Base-by-base conservation (phyloP, 2,329 filamentous ascomycete species). In the Chalaropsis thielavioides region DNA sequence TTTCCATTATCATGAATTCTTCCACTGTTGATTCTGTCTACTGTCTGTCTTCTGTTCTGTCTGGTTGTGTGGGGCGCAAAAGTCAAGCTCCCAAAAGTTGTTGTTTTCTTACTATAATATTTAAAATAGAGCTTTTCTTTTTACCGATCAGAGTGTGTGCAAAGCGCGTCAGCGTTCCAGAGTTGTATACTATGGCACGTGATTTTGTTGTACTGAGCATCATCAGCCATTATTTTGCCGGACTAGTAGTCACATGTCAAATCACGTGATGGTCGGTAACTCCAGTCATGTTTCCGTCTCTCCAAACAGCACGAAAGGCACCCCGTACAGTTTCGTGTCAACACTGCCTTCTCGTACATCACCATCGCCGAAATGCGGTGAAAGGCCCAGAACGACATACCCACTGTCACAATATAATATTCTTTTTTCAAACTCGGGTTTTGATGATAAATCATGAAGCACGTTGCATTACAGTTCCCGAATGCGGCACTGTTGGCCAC, bases 371-470 rank as follows among this genome's bases (percentile, higher is more conserved):
- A n/a, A n/a, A n/a, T n/a, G n/a, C n/a, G n/a, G n/a, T n/a, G n/a
- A n/a, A n/a, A n/a, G n/a, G n/a, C n/a, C n/a, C n/a, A n/a, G n/a
- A n/a, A n/a, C n/a, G n/a, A n/a, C n/a, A n/a, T n/a, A n/a, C n/a
- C n/a, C n/a, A n/a, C n/a, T n/a, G n/a, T n/a, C n/a, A n/a, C n/a
- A n/a, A n/a, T n/a, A n/a, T n/a, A n/a, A n/a, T n/a, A n/a, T n/a
- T n/a, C n/a, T n/a, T n/a, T n/a, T n/a, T n/a, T n/a, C n/a, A n/a
- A n/a, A n/a, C n/a, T n/a, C n/a, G n/a, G n/a, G n/a, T n/a, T n/a
- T n/a, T n/a, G n/a, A n/a, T n/a, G n/a, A n/a, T n/a, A 61, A 40
- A 61, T 64, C 63, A 67, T 65, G 64, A 67, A 54, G 31, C 66
- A 63, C 56, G 51, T 67, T 64, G 54, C 54, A 58, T 58, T 58